A percentile compares a stretch with the other conserved stretches of the same genome.
These are phyloP conservation scores for Eremochloa ophiuroides DNA, from an alignment of 176 grass and related monocot genomes.

Conservation along the genomic window DNA sequence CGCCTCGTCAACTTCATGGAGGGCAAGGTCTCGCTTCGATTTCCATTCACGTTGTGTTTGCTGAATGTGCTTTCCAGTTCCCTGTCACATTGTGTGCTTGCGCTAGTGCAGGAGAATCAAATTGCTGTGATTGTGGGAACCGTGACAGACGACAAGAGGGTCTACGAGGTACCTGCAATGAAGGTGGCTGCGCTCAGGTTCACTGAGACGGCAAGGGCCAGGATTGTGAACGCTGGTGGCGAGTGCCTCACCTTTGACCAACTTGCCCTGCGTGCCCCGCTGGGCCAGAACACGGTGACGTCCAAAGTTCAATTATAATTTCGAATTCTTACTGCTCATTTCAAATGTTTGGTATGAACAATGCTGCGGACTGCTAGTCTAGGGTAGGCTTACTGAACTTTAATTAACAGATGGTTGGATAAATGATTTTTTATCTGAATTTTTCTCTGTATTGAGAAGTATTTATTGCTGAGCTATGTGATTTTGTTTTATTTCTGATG, in stretches of 20 bases:
- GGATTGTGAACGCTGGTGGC: slow-evolving; percentile 66
- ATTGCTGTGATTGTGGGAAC: slow-evolving; percentile 69
- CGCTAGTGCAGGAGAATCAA: slow-evolving; percentile 46
- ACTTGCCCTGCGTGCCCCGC: slow-evolving; percentile 58
- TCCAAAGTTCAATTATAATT: not conserved
- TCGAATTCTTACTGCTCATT: not conserved
- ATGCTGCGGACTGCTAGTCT: not conserved
- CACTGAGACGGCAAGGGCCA: slow-evolving; percentile 72
- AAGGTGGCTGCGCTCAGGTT: slow-evolving; percentile 82
- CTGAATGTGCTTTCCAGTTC: not conserved
- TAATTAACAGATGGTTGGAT: not conserved
- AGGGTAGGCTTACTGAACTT: not conserved
- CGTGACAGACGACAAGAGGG: slow-evolving; percentile 76
- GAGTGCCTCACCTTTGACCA: slow-evolving; percentile 82
- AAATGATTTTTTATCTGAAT: not conserved
- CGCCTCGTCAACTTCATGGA: slow-evolving; percentile 72
- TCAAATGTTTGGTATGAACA: not conserved
- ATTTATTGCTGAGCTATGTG: not conserved
- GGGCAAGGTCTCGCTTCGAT: slow-evolving; percentile 30
- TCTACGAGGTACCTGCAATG: slow-evolving; percentile 73
- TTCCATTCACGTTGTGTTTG: not conserved
- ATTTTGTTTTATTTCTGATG: not conserved
- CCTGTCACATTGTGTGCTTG: not conserved
- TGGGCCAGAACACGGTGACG: slow-evolving; percentile 69
- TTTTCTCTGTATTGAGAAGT: not conserved